Base-by-base conservation (phyloP, 495 filamentous ascomycete genomes). In the Aspergillus campestris region DNA sequence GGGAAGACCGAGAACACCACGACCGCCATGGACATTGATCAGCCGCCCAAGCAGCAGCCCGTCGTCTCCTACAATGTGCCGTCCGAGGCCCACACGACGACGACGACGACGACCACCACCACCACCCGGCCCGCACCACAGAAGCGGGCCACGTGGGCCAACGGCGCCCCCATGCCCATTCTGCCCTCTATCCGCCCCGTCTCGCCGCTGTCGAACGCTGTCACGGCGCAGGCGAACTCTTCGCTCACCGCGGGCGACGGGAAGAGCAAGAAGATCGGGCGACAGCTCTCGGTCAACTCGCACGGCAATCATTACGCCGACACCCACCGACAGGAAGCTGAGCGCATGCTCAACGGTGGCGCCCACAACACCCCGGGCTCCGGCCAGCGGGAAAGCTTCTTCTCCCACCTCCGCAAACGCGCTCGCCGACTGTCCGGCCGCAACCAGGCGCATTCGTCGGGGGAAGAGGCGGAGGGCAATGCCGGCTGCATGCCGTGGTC, bases 221-320 rank as follows among this genome's bases (percentile, higher is more conserved):
- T 95, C 14, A 95, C 86, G 28, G 94, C 91, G 1, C 90, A 96
- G 65, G 90, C 86, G 15, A 79, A 78, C 34, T 56, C 62, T 1
- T 67, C 61, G 11, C 51, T 70, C 33, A 56, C 56, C 31, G 51
- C 43, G 33, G 48, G 67, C 27, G 72, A 77, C 38, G 62, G 69
- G n/a, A 87, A 87, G 4, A 78, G 78, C 44, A 94, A 91, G 72
- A 99, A 99, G 71, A 89, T 97, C 62, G 94, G 94, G 31, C 79
- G 94, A 32, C 94, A 99, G 62, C 66, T 99, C 12, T 99, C 94
- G 0, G 80, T 96, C 34, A 87, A 88, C n/a, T 97, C 94, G n/a
- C 80, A 80, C 51, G 87, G 83, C 31, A 94, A 91, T 55, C 85
- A 96, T 62, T 94, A 87, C 59, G 76, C 86, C 12, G 91, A 97